These are phyloP conservation scores for Arthrobotrys sphaeroides DNA, from an alignment of 2,329 filamentous ascomycete genomes.

Conservation along the genomic window DNA sequence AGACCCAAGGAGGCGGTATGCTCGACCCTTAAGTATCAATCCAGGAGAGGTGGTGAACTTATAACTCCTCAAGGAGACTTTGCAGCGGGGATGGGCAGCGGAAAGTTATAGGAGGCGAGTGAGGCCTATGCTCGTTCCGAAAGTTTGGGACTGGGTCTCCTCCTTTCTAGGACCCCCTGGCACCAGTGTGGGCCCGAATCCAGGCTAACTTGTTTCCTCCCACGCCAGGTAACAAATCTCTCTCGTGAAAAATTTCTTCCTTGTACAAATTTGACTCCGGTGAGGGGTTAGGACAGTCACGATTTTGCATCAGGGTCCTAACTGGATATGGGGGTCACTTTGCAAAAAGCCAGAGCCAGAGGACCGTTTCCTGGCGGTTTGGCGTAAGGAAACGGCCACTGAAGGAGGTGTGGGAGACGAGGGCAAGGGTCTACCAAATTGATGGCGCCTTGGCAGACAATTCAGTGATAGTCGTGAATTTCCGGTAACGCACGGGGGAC, in stretches of 20 bases:
- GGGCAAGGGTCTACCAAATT: conserved; percentile 53
- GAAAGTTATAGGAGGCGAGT: conserved; percentile 45
- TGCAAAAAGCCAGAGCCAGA: conserved; percentile 22
- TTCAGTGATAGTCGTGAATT: conserved; percentile 31
- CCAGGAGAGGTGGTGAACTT: conserved; percentile 41
- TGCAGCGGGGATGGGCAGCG: conserved; percentile 34
- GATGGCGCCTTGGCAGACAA: conserved; percentile 52
- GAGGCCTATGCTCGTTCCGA: conserved; percentile 48
- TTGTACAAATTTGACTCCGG: conserved; percentile 29
- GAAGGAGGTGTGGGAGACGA: conserved; percentile 50
- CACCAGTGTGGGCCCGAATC: conserved; percentile 15
- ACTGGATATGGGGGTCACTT: conserved; percentile 46
- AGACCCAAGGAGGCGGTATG: conserved; percentile 32
- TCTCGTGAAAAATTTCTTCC: conserved; percentile 37
- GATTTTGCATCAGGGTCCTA: background rate
- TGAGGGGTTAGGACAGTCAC: conserved; percentile 36
- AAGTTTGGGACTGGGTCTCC: conserved; percentile 47
- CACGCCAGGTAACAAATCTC: conserved; percentile 28
- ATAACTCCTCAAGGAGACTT: conserved; percentile 42
- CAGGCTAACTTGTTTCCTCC: conserved; percentile 38
- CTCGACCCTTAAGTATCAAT: conserved; percentile 38
- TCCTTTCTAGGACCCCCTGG: conserved; percentile 49
- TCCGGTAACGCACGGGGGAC: conserved; percentile 51
- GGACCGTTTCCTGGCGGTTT: conserved; percentile 43
- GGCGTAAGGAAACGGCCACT: conserved; percentile 49